Base-by-base conservation (phyloP, 106 monocot genomes). In the Vanilla planifolia region DNA sequence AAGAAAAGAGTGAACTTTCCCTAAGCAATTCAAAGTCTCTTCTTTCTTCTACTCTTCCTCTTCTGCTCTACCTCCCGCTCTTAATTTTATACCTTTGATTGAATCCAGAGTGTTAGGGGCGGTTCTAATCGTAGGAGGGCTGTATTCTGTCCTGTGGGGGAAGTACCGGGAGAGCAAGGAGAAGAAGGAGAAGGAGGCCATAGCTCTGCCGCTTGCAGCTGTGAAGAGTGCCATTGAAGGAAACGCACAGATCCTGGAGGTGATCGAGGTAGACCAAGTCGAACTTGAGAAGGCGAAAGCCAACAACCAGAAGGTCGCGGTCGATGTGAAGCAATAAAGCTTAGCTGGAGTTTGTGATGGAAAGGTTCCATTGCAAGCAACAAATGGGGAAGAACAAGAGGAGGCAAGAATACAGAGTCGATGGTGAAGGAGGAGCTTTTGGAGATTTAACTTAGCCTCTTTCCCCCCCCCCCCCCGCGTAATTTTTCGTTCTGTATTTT, bases 131-230 rank as follows among this genome's bases (percentile, higher is more conserved):
- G 86, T 83, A 2, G 55, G 44, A 17, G 91, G 91, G 23, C 82
- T 91, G 10, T 92, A 83, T 56, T 79, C 86, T 11, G 92, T 92
- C 7, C 63, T 86, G 11, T 92, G 92, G 92, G 92, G 92, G 13
- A 92, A 92, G 39, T 69, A 80, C 80, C 86, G 73, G 59, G 92
- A 92, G 52, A 27, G n/a, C 28, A 64, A 91, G 40, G 92, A 83
- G 67, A 57, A 64, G 9, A 70, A 70, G 45, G 61, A 71, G 42
- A 59, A 50, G 5, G 24, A 23, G 26, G 25, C 53, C 28, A 37
- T 75, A 43, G 28, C 41, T 52, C 62, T 83, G 3, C 83, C 79
- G 15, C 19, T 77, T 33, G 71, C 71, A 1, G 35, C 48, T 2
- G 74, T 76, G 48, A 59, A 56, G 0, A 64, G 6, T 48, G 19